These are phyloP conservation scores for Serendipita vermifera DNA, from an alignment of 768 basidiomycete species.

Conservation along the genomic window DNA sequence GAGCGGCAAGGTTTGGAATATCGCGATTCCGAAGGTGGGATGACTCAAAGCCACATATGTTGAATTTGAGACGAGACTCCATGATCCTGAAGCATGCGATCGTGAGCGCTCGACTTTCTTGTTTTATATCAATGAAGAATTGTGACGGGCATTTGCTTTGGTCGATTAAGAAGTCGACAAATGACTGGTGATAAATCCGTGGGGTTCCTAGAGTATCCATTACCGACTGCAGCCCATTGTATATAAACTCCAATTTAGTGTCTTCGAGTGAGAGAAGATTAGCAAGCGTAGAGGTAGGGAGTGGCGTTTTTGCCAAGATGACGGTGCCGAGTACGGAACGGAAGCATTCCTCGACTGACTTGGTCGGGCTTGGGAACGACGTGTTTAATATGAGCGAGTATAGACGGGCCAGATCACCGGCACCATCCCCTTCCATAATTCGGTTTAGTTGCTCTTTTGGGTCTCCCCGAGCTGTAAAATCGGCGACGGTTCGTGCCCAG, in stretches of 20 bases:
- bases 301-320: constrained; percentile 19
- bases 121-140: constrained; percentile 16
- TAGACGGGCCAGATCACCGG: constrained; percentile 17
- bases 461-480: constrained; percentile 13
- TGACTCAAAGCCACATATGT: too few relatives aligned
- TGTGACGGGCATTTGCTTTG: not conserved
- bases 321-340: constrained; percentile 19
- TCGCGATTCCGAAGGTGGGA: too few relatives aligned
- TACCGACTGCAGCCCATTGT: constrained; percentile 17
- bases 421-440: constrained; percentile 10
- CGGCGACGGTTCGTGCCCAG: constrained; percentile 22
- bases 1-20: too few relatives aligned
- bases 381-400: constrained; percentile 18
- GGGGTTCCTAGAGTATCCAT: constrained; percentile 13
- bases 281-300: constrained; percentile 12
- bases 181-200: constrained; percentile 21
- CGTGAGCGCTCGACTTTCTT: constrained; percentile 18
- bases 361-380: constrained; percentile 18
- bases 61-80: too few relatives aligned
- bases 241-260: not conserved
- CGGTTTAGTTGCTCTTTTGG: constrained; percentile 15
- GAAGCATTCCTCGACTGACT: constrained; percentile 11
- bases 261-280: constrained; percentile 14
- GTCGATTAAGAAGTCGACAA: constrained; percentile 21
- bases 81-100: constrained; percentile 20